Evolutionary conservation across 371 early-diverging fungal species (phyloP).

Genomic region (Sporodiniella umbellata): DNA sequence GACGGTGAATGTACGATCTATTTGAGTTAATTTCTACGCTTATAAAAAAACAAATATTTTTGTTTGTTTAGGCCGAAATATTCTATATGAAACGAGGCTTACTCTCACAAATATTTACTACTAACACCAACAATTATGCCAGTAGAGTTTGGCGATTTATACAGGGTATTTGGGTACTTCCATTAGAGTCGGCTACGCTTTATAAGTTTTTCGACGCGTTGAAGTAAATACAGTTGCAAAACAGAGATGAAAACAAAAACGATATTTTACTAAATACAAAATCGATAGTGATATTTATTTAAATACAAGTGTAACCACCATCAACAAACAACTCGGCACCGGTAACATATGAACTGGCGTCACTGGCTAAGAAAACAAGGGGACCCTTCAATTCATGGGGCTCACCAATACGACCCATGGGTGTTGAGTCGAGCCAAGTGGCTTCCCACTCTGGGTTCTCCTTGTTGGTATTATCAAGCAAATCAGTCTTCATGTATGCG

Average conservation of each 20-base stretch:
- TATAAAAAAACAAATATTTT: no score
- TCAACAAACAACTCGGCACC: conserved; percentile 50
- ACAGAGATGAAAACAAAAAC: neutral
- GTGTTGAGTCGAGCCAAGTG: conserved; percentile 33
- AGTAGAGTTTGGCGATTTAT: no score
- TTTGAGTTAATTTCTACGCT: no score
- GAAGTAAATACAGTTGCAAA: no score
- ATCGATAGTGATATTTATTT: conserved; percentile 8
- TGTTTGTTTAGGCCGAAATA: no score
- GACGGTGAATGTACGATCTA: no score
- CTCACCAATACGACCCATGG: conserved; percentile 53
- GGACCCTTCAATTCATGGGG: conserved; percentile 69
- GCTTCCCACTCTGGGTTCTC: conserved; percentile 28
- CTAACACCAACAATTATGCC: no score
- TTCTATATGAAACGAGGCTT: no score
- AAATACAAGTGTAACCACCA: conserved; percentile 45
- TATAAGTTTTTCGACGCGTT: no score
- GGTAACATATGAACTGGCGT: conserved; percentile 60
- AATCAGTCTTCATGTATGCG: conserved; percentile 47
- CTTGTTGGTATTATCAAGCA: conserved; percentile 32
- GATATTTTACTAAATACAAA: neutral
- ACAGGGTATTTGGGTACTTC: no score
- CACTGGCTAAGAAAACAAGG: conserved; percentile 67
- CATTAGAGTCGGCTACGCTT: no score
- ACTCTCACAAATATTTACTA: no score